Conservation (phyloP, 495 filamentous ascomycete genomes). For the Astrothelium subdiscretum region DNA sequence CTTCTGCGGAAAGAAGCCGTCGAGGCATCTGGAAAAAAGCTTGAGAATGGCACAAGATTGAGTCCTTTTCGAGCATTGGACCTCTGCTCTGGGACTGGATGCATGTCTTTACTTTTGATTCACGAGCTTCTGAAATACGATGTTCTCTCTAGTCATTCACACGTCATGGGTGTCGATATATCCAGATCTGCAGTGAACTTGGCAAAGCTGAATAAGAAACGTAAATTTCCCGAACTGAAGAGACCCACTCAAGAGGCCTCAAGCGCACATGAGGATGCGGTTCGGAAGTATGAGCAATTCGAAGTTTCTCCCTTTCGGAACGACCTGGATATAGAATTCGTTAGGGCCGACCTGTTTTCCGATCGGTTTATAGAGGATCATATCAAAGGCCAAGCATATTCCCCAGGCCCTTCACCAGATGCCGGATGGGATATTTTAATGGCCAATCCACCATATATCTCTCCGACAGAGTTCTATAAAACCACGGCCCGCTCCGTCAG, state of each 20-base stretch:
- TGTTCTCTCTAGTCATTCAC: background rate
- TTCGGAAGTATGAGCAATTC: background rate
- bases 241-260: too few species aligned
- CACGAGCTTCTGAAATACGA: conserved; percentile 18
- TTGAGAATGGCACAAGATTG: background rate
- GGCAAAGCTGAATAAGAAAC: conserved; percentile 46
- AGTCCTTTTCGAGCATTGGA: conserved; percentile 54
- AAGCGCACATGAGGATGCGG: too few species aligned
- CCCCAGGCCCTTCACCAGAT: background rate
- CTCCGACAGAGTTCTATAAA: conserved; percentile 39
- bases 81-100: conserved; percentile 83
- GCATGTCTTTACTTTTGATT: conserved; percentile 67
- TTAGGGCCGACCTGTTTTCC: conserved; percentile 43
- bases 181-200: conserved; percentile 48
- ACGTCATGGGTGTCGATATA: conserved; percentile 45
- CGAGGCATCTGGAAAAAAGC: background rate
- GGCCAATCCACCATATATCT: conserved; percentile 89
- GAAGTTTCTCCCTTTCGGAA: background rate
- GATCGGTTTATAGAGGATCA: background rate
- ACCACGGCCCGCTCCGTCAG: conserved; percentile 58
- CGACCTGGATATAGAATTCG: conserved; percentile 37
- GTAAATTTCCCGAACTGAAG: conserved; percentile 25
- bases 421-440: conserved; percentile 56
- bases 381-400: background rate
- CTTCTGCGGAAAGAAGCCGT: background rate